Percentiles rank a stretch among this genome's conserved stretches.
phyloP scores from a whole-genome alignment of 2,329 filamentous ascomycete genomes.

The Fusarium caatingaense region DNA sequence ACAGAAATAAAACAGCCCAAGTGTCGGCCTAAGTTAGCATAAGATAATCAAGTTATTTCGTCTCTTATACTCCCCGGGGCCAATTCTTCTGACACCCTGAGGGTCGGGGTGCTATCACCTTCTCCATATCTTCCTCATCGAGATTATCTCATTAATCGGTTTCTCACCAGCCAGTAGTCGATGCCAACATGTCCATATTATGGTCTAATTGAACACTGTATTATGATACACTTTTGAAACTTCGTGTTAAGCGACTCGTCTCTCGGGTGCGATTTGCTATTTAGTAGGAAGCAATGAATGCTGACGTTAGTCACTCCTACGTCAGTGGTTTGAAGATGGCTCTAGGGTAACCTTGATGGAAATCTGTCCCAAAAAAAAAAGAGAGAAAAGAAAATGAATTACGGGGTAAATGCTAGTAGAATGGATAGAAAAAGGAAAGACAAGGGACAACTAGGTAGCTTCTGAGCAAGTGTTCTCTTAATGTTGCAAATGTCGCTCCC shows the following conservation, averaged over 20 bases:
- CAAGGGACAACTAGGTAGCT: too few species aligned
- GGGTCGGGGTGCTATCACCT: constrained; percentile 12
- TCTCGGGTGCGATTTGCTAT: background rate
- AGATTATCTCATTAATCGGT: background rate
- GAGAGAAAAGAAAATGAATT: background rate
- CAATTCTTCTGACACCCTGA: too few species aligned
- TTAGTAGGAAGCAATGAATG: background rate
- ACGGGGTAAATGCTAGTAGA: background rate
- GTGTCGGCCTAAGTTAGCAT: too few species aligned
- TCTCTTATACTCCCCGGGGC: too few species aligned
- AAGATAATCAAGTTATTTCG: too few species aligned
- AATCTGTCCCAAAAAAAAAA: background rate
- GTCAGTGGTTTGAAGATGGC: constrained; percentile 11
- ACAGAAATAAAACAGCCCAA: too few species aligned
- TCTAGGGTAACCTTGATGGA: background rate
- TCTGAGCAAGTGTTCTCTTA: background rate
- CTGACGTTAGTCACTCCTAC: constrained; percentile 37
- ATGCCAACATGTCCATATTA: background rate
- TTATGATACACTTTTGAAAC: background rate
- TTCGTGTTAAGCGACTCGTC: background rate
- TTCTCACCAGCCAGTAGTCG: background rate
- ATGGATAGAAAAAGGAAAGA: too few species aligned
- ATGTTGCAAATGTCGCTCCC: background rate
- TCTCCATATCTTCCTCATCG: constrained; percentile 29
- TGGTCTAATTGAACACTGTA: background rate